Conservation (phyloP, 805 yeast species). For the Wickerhamomyces alni region DNA sequence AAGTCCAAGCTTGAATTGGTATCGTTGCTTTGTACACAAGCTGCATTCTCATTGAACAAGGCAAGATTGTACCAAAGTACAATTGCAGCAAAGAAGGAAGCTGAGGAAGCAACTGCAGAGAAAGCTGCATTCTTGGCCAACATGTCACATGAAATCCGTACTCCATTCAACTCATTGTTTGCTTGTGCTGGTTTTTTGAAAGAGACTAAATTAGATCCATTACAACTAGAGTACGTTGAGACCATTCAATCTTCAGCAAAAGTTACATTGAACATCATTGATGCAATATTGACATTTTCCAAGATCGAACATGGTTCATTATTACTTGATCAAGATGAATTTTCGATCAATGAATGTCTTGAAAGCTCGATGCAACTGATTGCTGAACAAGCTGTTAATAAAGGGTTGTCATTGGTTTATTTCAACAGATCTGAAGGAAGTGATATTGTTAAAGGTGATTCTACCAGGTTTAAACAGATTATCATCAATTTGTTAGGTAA, state of each 20-base stretch:
- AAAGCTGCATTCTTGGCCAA: slow-evolving; percentile 84
- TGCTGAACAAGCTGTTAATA: slow-evolving; percentile 83
- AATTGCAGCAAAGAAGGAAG: slow-evolving; percentile 76
- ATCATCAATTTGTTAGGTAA: slow-evolving; percentile 79
- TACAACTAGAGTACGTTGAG: slow-evolving; percentile 82
- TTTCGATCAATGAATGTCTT: slow-evolving; percentile 75
- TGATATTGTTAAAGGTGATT: slow-evolving; percentile 76
- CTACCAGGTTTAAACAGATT: slow-evolving; percentile 78
- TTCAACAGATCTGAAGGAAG: slow-evolving; percentile 77
- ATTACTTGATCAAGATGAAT: slow-evolving; percentile 80
- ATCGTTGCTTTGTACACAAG: slow-evolving; percentile 41
- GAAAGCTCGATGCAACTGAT: slow-evolving; percentile 83
- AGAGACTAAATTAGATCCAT: slow-evolving; percentile 80
- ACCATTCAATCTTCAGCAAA: slow-evolving; percentile 86
- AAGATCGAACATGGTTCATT: slow-evolving; percentile 87
- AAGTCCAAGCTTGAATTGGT: slow-evolving; percentile 33
- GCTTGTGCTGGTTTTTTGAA: slow-evolving; percentile 87
- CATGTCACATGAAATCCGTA: slow-evolving; percentile 81
- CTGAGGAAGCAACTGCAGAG: slow-evolving; percentile 81
- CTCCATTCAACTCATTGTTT: slow-evolving; percentile 87
- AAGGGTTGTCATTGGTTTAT: slow-evolving; percentile 69
- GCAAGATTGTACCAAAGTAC: slow-evolving; percentile 40
- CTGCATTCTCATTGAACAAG: slow-evolving; percentile 45
- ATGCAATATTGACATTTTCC: slow-evolving; percentile 83
- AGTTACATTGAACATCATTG: slow-evolving; percentile 76